Conservation (phyloP, 176 grass and related monocot genomes). For the Avena insularis region DNA sequence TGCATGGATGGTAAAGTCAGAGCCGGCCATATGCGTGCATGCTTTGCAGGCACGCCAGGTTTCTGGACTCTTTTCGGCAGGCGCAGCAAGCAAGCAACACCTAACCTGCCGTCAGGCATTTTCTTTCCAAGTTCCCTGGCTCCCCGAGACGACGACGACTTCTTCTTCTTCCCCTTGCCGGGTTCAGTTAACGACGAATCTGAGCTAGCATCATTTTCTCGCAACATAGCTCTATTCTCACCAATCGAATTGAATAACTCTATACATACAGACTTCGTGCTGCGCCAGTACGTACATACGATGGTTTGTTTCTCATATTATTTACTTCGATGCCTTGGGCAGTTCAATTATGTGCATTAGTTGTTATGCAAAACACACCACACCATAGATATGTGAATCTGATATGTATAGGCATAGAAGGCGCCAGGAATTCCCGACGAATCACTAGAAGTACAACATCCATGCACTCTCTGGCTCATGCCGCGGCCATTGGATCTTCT, state of each 20-base stretch:
- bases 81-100: not conserved
- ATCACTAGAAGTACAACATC: too few species aligned
- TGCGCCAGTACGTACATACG: not conserved
- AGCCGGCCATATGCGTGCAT: slow-evolving; percentile 6
- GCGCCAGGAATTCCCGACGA: too few species aligned
- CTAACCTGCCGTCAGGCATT: not conserved
- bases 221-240: too few species aligned
- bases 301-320: too few species aligned
- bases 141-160: not conserved
- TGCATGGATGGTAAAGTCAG: not conserved
- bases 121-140: not conserved
- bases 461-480: too few species aligned
- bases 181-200: not conserved
- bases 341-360: too few species aligned
- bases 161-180: not conserved
- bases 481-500: too few species aligned
- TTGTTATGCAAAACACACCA: too few species aligned
- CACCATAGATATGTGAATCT: too few species aligned
- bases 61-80: slow-evolving; percentile 16
- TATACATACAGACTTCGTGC: not conserved
- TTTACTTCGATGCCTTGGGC: too few species aligned
- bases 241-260: not conserved
- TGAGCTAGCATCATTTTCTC: too few species aligned
- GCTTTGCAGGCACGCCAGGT: slow-evolving; percentile 50
- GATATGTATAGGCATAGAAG: too few species aligned